Conservation (phyloP, 108 stramenopile genomes). For the Tribonema minus region DNA sequence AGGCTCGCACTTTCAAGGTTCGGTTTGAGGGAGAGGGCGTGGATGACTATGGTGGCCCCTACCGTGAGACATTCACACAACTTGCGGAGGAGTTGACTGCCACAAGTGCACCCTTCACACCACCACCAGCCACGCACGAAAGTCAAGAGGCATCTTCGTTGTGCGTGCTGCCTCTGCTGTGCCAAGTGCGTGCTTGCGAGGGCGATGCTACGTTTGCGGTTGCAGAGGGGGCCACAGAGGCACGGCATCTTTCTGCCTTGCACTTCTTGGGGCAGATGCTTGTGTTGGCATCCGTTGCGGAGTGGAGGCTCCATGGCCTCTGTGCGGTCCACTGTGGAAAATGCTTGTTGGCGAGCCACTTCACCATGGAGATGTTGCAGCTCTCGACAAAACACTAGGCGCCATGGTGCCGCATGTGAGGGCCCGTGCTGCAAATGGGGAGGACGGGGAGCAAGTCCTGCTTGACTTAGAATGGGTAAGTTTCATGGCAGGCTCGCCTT, state of each 20-base stretch:
- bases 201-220: conserved; percentile 58
- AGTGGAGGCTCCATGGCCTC: conserved; percentile 76
- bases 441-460: too few species aligned
- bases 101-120: not conserved
- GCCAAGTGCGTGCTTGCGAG: conserved; percentile 31
- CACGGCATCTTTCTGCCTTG: conserved; percentile 66
- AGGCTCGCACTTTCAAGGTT: conserved; percentile 91
- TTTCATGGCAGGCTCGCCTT: too few species aligned
- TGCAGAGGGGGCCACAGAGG: conserved; percentile 45
- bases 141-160: not conserved
- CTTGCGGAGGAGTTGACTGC: conserved; percentile 69
- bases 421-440: too few species aligned
- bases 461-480: too few species aligned
- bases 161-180: conserved; percentile 48
- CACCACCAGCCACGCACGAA: not conserved
- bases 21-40: too few species aligned
- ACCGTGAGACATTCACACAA: conserved; percentile 89
- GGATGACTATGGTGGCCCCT: too few species aligned
- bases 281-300: conserved; percentile 82
- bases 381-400: too few species aligned
- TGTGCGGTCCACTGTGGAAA: conserved; percentile 55
- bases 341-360: conserved; percentile 46
- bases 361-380: conserved; percentile 7
- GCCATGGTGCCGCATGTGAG: too few species aligned
- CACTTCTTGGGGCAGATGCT: conserved; percentile 83